Base-by-base conservation (phyloP, 352 stramenopile genomes). In the Globisporangium cystogenes region DNA sequence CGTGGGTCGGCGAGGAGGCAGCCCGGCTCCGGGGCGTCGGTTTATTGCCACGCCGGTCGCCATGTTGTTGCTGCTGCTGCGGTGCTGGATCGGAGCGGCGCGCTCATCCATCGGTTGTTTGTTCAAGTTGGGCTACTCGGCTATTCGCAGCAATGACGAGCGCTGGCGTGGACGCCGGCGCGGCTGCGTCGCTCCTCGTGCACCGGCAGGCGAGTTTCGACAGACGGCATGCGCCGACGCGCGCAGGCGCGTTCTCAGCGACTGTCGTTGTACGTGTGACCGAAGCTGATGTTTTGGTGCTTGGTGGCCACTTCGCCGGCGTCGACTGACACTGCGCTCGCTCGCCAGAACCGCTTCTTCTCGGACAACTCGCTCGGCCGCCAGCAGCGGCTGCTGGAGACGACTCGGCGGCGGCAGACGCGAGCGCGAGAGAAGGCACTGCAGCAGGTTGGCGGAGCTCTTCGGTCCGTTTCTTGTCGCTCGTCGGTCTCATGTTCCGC, bases 361-460 rank as follows among this genome's bases (percentile, higher is more conserved):
- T 67, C 65, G 0, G 80, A 90, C 57, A 87, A 85, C 16, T 90
- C 80, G 8, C 75, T 90, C 11, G 63, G 68, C 21, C 62, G 75
- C 7, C 72, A 86, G 49, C 65, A 65, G 15, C 69, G 73, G 1
- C n/a, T 86, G 15, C 55, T 88, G 7, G 74, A 88, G 47, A 76
- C 62, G 31, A 75, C 76, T 11, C 81, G 78, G 44, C 70, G 79
- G 23, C 59, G 76, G 21, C 79, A 90, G 53, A 62, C 74, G 8
- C 61, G 64, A 18, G 72, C 78, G 6, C 59, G 62, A 11, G 68
- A 87, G 31, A 81, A 74, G 61, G 67, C 72, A 3, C 49, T 70
- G 4, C 64, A 82, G 42, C 76, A 90, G 68, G 77, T 87, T 43
- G 18, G 29, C 11, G 7, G 15, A 6, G 16, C 26, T 29, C n/a